Conservation (phyloP, 2,329 filamentous ascomycete species). For the Biscogniauxia mediterranea region DNA sequence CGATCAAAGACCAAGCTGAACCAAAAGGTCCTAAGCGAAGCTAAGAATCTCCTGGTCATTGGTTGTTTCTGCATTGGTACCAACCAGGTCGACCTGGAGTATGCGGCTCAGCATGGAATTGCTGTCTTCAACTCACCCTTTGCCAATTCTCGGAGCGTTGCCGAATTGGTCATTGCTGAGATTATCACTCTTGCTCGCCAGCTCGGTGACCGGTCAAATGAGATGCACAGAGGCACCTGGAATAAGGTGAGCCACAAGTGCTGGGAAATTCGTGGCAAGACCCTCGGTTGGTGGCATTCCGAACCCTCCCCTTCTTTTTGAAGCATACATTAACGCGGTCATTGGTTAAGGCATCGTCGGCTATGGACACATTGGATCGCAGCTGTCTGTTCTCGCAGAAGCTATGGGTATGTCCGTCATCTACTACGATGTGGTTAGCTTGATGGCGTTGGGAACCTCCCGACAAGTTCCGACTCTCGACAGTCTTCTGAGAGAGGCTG, state of each 20-base stretch:
- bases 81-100: constrained; percentile 87
- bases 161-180: constrained; percentile 91
- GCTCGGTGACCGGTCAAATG: constrained; percentile 86
- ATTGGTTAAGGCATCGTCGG: constrained; percentile 73
- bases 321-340: constrained; percentile 9
- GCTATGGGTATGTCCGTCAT: constrained; percentile 98
- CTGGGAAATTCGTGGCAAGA: constrained; percentile 98
- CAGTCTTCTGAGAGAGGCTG: constrained; percentile 71
- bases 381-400: constrained; percentile 92
- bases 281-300: constrained; percentile 60
- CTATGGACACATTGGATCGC: constrained; percentile 95
- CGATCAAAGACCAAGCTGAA: constrained; percentile 96
- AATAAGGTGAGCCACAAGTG: constrained; percentile 96
- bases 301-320: not conserved
- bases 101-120: constrained; percentile 80
- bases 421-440: constrained; percentile 91
- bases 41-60: constrained; percentile 91
- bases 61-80: constrained; percentile 99
- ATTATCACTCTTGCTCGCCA: constrained; percentile 91
- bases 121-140: constrained; percentile 99
- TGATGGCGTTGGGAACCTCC: constrained; percentile 91
- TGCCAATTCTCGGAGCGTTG: constrained; percentile 94
- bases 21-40: constrained; percentile 78
- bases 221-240: constrained; percentile 93
- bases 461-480: constrained; percentile 78